Percentiles rank a stretch among this genome's conserved stretches.
phyloP scores from a whole-genome alignment of 2,329 filamentous ascomycete genomes.

The Lachnellula arida region DNA sequence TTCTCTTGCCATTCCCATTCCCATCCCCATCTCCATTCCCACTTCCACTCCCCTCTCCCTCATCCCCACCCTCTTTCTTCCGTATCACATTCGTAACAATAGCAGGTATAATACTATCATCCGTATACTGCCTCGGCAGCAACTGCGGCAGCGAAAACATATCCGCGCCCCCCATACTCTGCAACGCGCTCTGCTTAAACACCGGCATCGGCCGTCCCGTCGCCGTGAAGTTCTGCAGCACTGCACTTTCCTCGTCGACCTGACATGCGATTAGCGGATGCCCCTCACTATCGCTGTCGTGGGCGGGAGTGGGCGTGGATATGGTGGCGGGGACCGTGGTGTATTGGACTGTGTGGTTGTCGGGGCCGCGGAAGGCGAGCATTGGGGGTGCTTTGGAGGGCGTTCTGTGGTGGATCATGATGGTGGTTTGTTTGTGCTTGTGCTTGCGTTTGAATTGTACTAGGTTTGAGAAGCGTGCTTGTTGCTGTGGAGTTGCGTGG shows the following conservation, averaged over 20 bases:
- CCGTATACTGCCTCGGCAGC: slow-evolving; percentile 24
- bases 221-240: slow-evolving; percentile 22
- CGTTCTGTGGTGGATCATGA: not conserved
- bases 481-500: too few species aligned
- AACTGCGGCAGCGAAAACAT: slow-evolving; percentile 23
- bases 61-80: not conserved
- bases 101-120: slow-evolving; percentile 30
- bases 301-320: not conserved
- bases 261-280: slow-evolving; percentile 22
- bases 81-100: slow-evolving; percentile 21
- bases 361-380: slow-evolving; percentile 17
- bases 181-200: slow-evolving; percentile 11
- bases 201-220: slow-evolving; percentile 23
- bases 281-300: slow-evolving; percentile 18
- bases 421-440: not conserved
- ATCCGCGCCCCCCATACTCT: slow-evolving; percentile 10
- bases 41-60: not conserved
- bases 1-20: slow-evolving; percentile 19
- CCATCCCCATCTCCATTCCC: slow-evolving; percentile 1
- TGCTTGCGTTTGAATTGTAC: too few species aligned
- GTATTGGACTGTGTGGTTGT: slow-evolving; percentile 15
- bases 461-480: not conserved
- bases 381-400: not conserved
- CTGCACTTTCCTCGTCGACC: slow-evolving; percentile 6
- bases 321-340: not conserved